These are phyloP conservation scores for Orychophragmus violaceus DNA, from an alignment of 345 rosid species.

Conservation along the genomic window DNA sequence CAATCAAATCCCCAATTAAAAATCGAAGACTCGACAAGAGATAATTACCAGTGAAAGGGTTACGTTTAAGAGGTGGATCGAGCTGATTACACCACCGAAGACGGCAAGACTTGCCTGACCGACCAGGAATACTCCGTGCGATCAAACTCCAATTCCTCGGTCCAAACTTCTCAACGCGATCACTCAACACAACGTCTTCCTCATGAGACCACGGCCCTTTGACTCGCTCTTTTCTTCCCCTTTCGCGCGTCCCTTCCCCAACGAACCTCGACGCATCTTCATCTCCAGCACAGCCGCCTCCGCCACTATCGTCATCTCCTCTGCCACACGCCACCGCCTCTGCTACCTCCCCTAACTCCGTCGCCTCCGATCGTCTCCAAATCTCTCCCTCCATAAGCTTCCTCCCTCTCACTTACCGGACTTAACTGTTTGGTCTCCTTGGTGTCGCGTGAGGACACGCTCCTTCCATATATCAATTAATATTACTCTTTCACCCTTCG, in stretches of 20 bases:
- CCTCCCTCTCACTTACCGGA: neutral
- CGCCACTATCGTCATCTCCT: too few relatives aligned
- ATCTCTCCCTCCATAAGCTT: neutral
- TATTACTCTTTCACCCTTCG: neutral
- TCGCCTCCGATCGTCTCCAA: neutral
- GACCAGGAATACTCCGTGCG: constrained; percentile 62
- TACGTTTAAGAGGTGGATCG: constrained; percentile 64
- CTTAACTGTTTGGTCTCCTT: neutral
- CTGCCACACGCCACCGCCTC: neutral
- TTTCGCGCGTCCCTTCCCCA: constrained; percentile 19
- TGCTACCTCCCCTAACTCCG: too few relatives aligned
- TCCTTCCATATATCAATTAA: neutral
- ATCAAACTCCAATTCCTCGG: constrained; percentile 79
- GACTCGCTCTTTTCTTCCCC: constrained; percentile 37
- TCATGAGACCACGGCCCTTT: constrained; percentile 70
- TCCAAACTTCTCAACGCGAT: constrained; percentile 50
- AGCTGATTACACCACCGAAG: constrained; percentile 96
- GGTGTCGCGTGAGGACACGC: neutral
- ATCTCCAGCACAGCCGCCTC: too few relatives aligned
- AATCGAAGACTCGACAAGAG: too few relatives aligned
- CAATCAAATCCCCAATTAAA: neutral
- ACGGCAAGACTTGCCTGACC: constrained; percentile 85
- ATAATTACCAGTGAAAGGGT: constrained; percentile 55
- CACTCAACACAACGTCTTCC: constrained; percentile 58
- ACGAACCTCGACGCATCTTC: too few relatives aligned